Evolutionary conservation across 2,329 filamentous ascomycete species (phyloP).

Genomic region (Aspergillus hortae): DNA sequence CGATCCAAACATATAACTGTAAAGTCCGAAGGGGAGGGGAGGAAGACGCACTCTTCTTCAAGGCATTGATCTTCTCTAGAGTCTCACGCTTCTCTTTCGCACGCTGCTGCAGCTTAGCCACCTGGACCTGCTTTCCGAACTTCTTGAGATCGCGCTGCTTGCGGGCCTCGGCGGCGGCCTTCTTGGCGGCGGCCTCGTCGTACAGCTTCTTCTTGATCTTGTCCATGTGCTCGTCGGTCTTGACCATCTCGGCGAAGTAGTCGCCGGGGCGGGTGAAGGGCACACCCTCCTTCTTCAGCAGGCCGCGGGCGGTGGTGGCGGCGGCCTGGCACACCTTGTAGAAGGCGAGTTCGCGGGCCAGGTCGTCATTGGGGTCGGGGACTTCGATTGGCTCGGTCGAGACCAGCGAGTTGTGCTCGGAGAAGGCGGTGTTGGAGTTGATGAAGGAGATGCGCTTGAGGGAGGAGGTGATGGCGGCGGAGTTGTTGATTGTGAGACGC

Average conservation of each 20-base stretch:
- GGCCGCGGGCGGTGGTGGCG: constrained; percentile 66
- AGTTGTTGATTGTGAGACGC: constrained; percentile 96
- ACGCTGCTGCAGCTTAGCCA: constrained; percentile 91
- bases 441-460: constrained; percentile 62
- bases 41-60: constrained; percentile 82
- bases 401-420: constrained; percentile 73
- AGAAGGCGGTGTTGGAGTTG: constrained; percentile 69
- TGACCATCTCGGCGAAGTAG: constrained; percentile 99
- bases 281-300: constrained; percentile 76
- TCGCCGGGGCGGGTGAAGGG: constrained; percentile 86
- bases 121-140: constrained; percentile 97
- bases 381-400: constrained; percentile 68
- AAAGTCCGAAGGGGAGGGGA: not conserved
- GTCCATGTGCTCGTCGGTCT: constrained; percentile 97
- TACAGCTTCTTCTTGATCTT: constrained; percentile 91
- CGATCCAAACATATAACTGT: not conserved
- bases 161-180: constrained; percentile 84
- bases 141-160: constrained; percentile 96
- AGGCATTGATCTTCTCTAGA: constrained; percentile 86
- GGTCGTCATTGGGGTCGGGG: constrained; percentile 81
- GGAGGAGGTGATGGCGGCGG: constrained; percentile 73
- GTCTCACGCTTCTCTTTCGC: constrained; percentile 89
- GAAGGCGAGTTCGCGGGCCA: constrained; percentile 88
- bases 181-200: constrained; percentile 87
- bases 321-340: constrained; percentile 85